Percentiles rank a stretch among this genome's conserved stretches.
These are phyloP conservation scores for Candida xyloterini DNA, from an alignment of 805 yeast genomes.

Conservation along the genomic window DNA sequence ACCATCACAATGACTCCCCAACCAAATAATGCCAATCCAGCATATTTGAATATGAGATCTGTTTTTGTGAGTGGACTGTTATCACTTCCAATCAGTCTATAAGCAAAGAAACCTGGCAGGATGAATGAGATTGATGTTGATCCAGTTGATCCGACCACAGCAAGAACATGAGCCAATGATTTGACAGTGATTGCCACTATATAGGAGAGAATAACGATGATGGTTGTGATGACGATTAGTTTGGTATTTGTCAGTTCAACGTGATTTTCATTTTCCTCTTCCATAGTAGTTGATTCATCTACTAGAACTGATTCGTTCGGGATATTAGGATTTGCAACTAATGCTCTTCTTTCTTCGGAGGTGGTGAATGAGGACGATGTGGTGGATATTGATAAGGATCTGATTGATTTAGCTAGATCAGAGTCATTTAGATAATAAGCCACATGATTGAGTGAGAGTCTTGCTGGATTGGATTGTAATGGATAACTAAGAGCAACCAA, in stretches of 20 bases:
- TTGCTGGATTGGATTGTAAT: slow-evolving; percentile 84
- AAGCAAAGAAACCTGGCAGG: slow-evolving; percentile 85
- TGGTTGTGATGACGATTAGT: slow-evolving; percentile 39
- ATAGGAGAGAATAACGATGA: slow-evolving; percentile 54
- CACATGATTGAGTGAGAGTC: slow-evolving; percentile 77
- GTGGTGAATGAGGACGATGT: slow-evolving; percentile 15
- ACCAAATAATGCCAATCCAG: slow-evolving; percentile 52
- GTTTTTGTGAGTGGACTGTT: slow-evolving; percentile 14
- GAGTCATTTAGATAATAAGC: slow-evolving; percentile 44
- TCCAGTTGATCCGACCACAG: slow-evolving; percentile 91
- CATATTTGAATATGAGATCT: slow-evolving; percentile 38
- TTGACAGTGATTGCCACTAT: slow-evolving; percentile 60
- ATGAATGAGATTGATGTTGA: slow-evolving; percentile 90
- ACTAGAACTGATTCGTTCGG: slow-evolving; percentile 12
- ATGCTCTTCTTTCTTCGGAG: slow-evolving; percentile 17
- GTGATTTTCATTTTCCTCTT: slow-evolving; percentile 19
- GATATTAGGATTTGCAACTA: slow-evolving; percentile 10
- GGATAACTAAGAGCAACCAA: slow-evolving; percentile 85
- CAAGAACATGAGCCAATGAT: slow-evolving; percentile 78
- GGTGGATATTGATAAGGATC: slow-evolving; percentile 22
- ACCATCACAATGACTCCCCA: slow-evolving; percentile 76
- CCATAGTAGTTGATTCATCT: slow-evolving; percentile 17
- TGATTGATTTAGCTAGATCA: slow-evolving; percentile 22
- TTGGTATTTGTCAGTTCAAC: slow-evolving; percentile 26
- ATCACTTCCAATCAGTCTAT: slow-evolving; percentile 59